Percentiles rank a stretch among this genome's conserved stretches.
Evolutionary conservation across 2,329 filamentous ascomycete species (phyloP).

Genomic region (Botrytis squamosa): DNA sequence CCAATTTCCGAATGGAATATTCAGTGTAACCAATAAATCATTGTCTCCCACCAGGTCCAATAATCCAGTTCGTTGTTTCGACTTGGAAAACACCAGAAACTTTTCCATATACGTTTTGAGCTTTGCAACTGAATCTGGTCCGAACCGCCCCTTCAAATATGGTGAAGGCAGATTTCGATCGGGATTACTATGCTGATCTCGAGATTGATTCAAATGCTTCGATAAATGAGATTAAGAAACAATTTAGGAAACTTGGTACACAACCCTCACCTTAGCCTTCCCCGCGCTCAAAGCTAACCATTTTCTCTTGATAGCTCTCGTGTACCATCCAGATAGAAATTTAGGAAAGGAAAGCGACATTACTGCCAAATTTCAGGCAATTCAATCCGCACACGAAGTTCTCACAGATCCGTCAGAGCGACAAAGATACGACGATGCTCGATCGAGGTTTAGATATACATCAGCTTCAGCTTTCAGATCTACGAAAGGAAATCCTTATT

Average conservation of each 20-base stretch:
- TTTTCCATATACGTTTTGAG: constrained; percentile 4
- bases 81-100: not conserved
- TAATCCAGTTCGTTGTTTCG: not conserved
- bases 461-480: constrained; percentile 28
- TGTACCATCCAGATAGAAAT: constrained; percentile 71
- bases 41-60: constrained; percentile 5
- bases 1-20: constrained; percentile 14
- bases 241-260: constrained; percentile 65
- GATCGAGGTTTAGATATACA: constrained; percentile 30
- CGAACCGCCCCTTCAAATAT: constrained; percentile 28
- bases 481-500: constrained; percentile 39
- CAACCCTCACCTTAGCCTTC: constrained; percentile 9
- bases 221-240: constrained; percentile 65
- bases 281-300: constrained; percentile 12
- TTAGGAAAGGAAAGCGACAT: constrained; percentile 65
- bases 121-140: constrained; percentile 5
- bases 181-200: constrained; percentile 68
- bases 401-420: constrained; percentile 45
- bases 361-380: constrained; percentile 66
- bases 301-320: constrained; percentile 49
- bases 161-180: constrained; percentile 40
- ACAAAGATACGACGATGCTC: constrained; percentile 38
- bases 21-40: constrained; percentile 8
- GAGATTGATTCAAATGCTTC: constrained; percentile 58
- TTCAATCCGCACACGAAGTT: constrained; percentile 69